A percentile compares a stretch with the other conserved stretches of the same genome.
Conservation (phyloP, 441 rosid genomes). For the Erodium texanum region DNA sequence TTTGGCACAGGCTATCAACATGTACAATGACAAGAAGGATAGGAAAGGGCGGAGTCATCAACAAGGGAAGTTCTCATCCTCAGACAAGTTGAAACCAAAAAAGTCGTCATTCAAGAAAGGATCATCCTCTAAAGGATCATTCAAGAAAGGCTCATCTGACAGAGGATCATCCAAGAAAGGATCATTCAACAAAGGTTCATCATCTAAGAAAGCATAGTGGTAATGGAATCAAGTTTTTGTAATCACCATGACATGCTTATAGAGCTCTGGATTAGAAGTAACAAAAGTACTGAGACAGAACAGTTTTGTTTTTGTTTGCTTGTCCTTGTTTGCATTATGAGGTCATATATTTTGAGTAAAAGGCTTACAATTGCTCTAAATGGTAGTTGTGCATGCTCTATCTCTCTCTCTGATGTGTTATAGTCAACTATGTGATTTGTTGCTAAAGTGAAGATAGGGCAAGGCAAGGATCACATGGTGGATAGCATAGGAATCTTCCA, state of each 20-base stretch:
- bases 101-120: conserved; percentile 27
- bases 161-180: conserved; percentile 11
- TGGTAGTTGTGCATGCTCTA: background rate
- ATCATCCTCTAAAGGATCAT: conserved; percentile 26
- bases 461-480: background rate
- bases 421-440: background rate
- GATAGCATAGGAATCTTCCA: background rate
- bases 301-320: background rate
- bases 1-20: conserved; percentile 49
- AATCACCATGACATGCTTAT: background rate
- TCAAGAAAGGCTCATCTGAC: conserved; percentile 24
- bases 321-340: background rate
- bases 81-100: conserved; percentile 57
- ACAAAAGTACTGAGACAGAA: background rate
- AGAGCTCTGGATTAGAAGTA: background rate
- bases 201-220: background rate
- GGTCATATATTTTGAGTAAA: background rate
- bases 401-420: background rate
- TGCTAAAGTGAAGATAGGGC: background rate
- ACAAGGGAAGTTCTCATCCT: conserved; percentile 31
- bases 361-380: background rate
- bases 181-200: background rate
- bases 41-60: conserved; percentile 25
- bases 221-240: background rate
- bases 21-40: conserved; percentile 75